A percentile compares a stretch with the other conserved stretches of the same genome.
These are phyloP conservation scores for Delphinella strobiligena DNA, from an alignment of 2,329 filamentous ascomycete genomes.

Conservation along the genomic window DNA sequence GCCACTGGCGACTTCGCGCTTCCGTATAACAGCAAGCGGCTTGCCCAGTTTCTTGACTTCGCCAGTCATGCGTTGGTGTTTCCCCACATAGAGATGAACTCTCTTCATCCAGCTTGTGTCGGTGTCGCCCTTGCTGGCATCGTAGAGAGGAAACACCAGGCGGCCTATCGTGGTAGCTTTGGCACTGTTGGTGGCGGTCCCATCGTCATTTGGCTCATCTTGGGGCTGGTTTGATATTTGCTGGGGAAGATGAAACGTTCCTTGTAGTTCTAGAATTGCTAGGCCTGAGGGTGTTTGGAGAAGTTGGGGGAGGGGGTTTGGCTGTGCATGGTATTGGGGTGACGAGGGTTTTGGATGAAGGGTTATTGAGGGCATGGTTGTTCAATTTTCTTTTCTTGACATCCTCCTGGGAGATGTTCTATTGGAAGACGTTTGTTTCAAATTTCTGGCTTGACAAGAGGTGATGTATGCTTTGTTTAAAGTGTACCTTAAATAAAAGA, in stretches of 20 bases:
- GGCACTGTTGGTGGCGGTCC: conserved; percentile 16
- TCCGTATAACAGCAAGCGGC: conserved; percentile 65
- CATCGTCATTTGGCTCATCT: conserved; percentile 14
- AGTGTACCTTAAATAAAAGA: too few species aligned
- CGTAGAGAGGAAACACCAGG: conserved; percentile 67
- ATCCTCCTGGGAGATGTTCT: too few species aligned
- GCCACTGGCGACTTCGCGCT: conserved; percentile 5
- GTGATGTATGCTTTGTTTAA: too few species aligned
- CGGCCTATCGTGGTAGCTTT: conserved; percentile 49
- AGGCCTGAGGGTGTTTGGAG: conserved; percentile 82
- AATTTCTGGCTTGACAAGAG: too few species aligned
- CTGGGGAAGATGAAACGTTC: conserved; percentile 65
- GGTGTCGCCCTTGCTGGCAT: conserved; percentile 33
- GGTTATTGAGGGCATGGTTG: background rate
- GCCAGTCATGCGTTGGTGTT: conserved; percentile 77
- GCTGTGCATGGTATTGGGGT: background rate
- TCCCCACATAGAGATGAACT: conserved; percentile 77
- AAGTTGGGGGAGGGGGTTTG: conserved; percentile 61
- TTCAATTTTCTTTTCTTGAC: background rate
- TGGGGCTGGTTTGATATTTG: conserved; percentile 18
- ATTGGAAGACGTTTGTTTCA: too few species aligned
- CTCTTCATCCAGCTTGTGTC: conserved; percentile 77
- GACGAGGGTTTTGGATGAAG: background rate
- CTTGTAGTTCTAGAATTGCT: conserved; percentile 85
- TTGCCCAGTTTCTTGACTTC: conserved; percentile 78